Evolutionary conservation across 1,284 basidiomycete species (phyloP).

Genomic region (Apiotrichum gamsii): DNA sequence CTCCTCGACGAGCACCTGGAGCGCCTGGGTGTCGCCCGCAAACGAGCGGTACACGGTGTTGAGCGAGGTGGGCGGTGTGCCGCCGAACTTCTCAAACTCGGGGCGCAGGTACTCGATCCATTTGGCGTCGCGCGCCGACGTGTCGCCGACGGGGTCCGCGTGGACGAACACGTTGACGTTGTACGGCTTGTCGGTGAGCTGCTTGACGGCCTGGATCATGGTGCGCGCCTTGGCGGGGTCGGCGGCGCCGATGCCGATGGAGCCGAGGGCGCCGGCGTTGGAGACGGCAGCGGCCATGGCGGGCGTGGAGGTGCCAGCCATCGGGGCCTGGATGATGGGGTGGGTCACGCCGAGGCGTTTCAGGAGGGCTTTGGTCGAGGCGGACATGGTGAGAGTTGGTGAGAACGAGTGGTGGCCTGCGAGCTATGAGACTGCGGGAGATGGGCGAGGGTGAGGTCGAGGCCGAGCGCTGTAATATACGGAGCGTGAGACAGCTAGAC

Average conservation of each 20-base stretch:
- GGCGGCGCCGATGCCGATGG: conserved; percentile 32
- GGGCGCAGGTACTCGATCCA: conserved; percentile 27
- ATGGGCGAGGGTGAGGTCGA: too few species aligned
- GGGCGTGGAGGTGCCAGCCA: conserved; percentile 40
- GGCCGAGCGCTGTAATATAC: too few species aligned
- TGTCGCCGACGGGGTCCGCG: conserved; percentile 6
- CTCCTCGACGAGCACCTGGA: conserved; percentile 29
- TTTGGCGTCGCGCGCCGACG: conserved; percentile 2
- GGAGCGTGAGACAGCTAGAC: too few species aligned
- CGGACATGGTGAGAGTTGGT: too few species aligned
- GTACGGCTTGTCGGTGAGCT: conserved; percentile 23
- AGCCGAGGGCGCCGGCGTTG: conserved; percentile 38
- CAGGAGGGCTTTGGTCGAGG: not conserved
- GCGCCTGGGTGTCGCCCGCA: conserved; percentile 23
- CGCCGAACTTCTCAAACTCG: conserved; percentile 20
- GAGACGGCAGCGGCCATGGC: conserved; percentile 37
- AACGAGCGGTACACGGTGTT: conserved; percentile 29
- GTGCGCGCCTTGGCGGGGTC: conserved; percentile 17
- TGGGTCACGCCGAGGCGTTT: conserved; percentile 20
- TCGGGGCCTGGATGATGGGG: conserved; percentile 40
- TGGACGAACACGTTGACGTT: conserved; percentile 42
- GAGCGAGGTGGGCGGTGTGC: conserved; percentile 19
- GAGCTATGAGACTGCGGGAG: too few species aligned
- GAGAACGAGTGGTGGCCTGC: too few species aligned
- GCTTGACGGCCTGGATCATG: conserved; percentile 23